Conservation (phyloP, 2,329 filamentous ascomycete genomes). For the Proliferodiscus dingleyae region DNA sequence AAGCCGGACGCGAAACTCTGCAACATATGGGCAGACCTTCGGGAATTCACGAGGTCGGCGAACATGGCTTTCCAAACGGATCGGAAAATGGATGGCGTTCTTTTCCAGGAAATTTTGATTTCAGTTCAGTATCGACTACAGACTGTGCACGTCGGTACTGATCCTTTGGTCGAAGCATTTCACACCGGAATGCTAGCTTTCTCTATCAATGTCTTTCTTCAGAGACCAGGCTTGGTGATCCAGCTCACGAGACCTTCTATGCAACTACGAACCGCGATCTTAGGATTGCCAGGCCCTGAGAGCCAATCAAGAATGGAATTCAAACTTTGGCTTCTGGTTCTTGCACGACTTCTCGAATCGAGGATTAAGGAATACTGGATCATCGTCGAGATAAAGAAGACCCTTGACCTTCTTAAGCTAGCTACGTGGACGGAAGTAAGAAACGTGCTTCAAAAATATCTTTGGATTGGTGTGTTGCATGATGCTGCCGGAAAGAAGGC, state of each 20-base stretch:
- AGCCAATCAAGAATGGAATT: not conserved
- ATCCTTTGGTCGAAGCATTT: slow-evolving; percentile 32
- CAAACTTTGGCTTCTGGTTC: slow-evolving; percentile 5
- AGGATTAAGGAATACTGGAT: not conserved
- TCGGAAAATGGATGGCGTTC: slow-evolving; percentile 19
- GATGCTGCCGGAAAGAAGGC: not conserved
- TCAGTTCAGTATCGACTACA: slow-evolving; percentile 39
- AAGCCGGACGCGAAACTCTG: slow-evolving; percentile 10
- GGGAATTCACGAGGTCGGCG: slow-evolving; percentile 25
- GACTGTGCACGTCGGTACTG: slow-evolving; percentile 25
- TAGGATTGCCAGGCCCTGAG: not conserved
- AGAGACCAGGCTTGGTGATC: slow-evolving; percentile 8
- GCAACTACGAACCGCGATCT: not conserved
- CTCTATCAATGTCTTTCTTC: slow-evolving; percentile 35
- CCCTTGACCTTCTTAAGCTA: not conserved
- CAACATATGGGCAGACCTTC: slow-evolving; percentile 24
- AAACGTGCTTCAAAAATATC: not conserved
- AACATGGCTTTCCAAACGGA: slow-evolving; percentile 25
- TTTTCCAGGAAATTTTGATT: slow-evolving; percentile 32
- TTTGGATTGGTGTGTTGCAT: slow-evolving; percentile 9
- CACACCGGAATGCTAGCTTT: slow-evolving; percentile 37
- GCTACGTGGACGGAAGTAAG: not conserved
- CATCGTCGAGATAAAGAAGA: not conserved
- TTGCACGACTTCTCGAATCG: not conserved
- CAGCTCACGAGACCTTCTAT: not conserved